phyloP scores from a whole-genome alignment of 1,284 basidiomycete genomes.

The Irpex lacteus region DNA sequence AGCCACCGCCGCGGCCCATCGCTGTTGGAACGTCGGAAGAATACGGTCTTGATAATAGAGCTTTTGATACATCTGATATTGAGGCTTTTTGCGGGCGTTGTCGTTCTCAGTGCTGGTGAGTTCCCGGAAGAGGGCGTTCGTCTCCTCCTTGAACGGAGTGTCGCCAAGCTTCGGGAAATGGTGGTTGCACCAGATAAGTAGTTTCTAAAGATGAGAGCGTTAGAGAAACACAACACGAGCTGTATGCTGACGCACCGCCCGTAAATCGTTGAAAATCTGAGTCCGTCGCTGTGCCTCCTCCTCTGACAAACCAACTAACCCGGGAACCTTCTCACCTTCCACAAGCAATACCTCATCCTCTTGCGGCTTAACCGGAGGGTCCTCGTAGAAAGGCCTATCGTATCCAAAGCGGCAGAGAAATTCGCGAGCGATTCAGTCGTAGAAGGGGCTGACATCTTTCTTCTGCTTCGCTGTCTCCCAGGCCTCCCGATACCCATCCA shows the following conservation, averaged over 20 bases:
- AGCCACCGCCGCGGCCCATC: neutral
- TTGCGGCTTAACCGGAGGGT: neutral
- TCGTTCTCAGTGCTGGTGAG: neutral
- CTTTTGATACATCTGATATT: neutral
- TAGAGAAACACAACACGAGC: neutral
- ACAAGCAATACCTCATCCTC: neutral
- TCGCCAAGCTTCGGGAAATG: neutral
- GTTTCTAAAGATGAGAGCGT: neutral
- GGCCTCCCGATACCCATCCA: neutral
- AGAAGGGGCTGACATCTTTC: neutral
- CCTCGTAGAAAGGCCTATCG: neutral
- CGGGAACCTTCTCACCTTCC: neutral
- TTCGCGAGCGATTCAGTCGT: neutral
- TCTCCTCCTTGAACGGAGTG: neutral
- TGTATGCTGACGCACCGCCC: neutral
- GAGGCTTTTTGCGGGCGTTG: neutral
- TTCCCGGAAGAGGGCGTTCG: neutral
- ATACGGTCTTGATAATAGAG: neutral
- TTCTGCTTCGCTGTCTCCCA: neutral
- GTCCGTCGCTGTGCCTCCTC: neutral
- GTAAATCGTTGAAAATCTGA: neutral
- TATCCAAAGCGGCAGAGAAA: neutral
- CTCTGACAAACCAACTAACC: neutral
- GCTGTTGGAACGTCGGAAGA: neutral
- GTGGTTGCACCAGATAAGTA: neutral